phyloP scores from a whole-genome alignment of 2,329 filamentous ascomycete genomes.

The Claviceps africana region DNA sequence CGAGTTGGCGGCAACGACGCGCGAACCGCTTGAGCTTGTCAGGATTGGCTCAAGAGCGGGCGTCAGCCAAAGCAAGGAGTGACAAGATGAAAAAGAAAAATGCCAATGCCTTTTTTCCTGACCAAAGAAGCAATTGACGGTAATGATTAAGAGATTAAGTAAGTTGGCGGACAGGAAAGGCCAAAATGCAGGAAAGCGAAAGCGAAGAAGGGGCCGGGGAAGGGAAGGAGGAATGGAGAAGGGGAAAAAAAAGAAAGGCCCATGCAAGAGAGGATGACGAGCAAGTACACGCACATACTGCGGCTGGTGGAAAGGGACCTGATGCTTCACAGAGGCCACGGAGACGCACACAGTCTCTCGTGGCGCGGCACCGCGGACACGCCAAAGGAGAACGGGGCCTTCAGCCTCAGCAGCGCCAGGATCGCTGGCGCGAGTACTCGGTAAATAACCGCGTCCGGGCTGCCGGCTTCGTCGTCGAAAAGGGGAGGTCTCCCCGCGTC shows the following conservation, averaged over 20 bases:
- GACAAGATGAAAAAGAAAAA: constrained; percentile 19
- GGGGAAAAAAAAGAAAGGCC: constrained; percentile 1
- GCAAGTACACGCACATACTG: not conserved
- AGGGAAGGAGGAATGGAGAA: constrained; percentile 7
- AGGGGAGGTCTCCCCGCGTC: constrained; percentile 15
- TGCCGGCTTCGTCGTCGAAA: constrained; percentile 13
- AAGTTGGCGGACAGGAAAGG: constrained; percentile 5
- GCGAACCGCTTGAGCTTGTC: not conserved
- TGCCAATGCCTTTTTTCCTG: constrained; percentile 1
- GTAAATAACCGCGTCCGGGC: constrained; percentile 3
- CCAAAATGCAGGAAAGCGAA: constrained; percentile 12
- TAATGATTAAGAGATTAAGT: constrained; percentile 6
- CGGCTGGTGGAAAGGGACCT: not conserved
- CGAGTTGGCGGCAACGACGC: not conserved
- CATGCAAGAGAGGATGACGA: not conserved
- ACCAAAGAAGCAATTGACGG: not conserved
- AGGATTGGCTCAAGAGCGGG: constrained; percentile 1
- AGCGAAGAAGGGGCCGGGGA: constrained; percentile 7
- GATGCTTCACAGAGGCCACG: not conserved
- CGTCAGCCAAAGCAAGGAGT: constrained; percentile 17
- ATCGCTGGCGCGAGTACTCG: constrained; percentile 1
- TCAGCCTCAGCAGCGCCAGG: not conserved
- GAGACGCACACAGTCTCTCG: not conserved
- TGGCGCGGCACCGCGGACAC: not conserved
- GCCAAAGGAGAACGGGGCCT: not conserved